phyloP scores from a whole-genome alignment of 2,329 filamentous ascomycete genomes.

The Chaetomiaceae sp. region DNA sequence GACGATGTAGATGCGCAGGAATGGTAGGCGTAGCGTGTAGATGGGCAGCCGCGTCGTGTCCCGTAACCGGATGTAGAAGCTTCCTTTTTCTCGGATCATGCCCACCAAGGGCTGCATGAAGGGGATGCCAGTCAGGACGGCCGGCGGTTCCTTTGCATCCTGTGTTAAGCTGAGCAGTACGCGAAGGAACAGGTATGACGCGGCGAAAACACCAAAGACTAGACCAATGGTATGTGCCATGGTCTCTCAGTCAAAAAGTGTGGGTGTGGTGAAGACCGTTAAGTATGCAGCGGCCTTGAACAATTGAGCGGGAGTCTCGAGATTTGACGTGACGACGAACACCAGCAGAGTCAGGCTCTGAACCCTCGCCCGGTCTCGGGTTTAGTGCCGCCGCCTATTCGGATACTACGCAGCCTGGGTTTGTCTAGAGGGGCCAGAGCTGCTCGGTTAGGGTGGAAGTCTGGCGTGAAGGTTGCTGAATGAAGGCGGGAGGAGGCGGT shows the following conservation, averaged over 20 bases:
- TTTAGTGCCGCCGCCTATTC: too few species aligned
- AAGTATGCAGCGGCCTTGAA: too few species aligned
- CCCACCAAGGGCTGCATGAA: conserved; percentile 25
- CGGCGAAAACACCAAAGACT: conserved; percentile 11
- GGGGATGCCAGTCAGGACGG: conserved; percentile 20
- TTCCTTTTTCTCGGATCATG: conserved; percentile 17
- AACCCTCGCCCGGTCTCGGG: too few species aligned
- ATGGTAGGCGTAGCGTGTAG: conserved; percentile 26
- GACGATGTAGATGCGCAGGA: conserved; percentile 24
- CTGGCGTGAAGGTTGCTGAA: too few species aligned
- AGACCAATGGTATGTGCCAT: conserved; percentile 8
- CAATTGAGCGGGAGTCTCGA: too few species aligned
- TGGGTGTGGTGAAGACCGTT: too few species aligned
- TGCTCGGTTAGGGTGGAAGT: too few species aligned
- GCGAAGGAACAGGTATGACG: conserved; percentile 22
- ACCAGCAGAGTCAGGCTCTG: too few species aligned
- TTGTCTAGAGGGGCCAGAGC: too few species aligned
- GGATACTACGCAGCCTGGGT: too few species aligned
- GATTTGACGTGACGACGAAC: too few species aligned
- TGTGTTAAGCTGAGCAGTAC: conserved; percentile 23
- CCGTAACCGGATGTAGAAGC: conserved; percentile 4
- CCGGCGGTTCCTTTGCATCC: conserved; percentile 23
- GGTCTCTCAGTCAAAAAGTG: neutral
- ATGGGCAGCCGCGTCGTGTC: conserved; percentile 19
- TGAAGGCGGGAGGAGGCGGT: too few species aligned